Conservation (phyloP, 257 asterid species). For the Paulownia fortunei region DNA sequence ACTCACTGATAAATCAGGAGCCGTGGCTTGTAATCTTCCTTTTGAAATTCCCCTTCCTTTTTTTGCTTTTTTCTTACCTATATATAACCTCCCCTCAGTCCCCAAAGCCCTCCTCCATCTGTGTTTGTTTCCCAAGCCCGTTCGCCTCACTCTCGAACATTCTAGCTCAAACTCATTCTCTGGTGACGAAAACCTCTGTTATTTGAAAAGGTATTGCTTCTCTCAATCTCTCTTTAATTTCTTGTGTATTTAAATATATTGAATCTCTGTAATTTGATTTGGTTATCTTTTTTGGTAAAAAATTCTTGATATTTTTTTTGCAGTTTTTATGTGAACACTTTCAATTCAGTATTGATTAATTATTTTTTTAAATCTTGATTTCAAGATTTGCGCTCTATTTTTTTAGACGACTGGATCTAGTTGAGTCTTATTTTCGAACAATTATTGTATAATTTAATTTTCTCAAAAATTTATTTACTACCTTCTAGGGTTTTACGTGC, state of each 20-base stretch:
- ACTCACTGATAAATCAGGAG: background rate
- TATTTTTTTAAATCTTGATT: background rate
- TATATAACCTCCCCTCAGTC: background rate
- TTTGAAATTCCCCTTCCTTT: background rate
- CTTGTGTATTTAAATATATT: background rate
- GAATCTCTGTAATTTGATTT: background rate
- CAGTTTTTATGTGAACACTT: background rate
- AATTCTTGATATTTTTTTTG: background rate
- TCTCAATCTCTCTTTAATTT: background rate
- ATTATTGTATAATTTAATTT: background rate
- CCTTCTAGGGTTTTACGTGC: slow-evolving; percentile 25
- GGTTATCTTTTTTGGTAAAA: background rate
- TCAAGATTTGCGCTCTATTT: background rate
- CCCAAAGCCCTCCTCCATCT: background rate
- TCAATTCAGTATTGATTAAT: background rate
- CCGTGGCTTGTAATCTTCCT: background rate
- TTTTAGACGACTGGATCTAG: slow-evolving; percentile 7
- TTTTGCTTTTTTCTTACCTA: background rate
- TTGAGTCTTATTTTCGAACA: background rate
- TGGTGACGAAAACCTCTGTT: background rate
- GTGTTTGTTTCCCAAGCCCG: background rate
- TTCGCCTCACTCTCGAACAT: slow-evolving; percentile 1
- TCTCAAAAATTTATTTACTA: background rate
- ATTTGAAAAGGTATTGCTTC: background rate
- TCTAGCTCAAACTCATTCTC: background rate